Evolutionary conservation across 1,139 yeast species (phyloP).

Genomic region (Nematodospora anomalae): DNA sequence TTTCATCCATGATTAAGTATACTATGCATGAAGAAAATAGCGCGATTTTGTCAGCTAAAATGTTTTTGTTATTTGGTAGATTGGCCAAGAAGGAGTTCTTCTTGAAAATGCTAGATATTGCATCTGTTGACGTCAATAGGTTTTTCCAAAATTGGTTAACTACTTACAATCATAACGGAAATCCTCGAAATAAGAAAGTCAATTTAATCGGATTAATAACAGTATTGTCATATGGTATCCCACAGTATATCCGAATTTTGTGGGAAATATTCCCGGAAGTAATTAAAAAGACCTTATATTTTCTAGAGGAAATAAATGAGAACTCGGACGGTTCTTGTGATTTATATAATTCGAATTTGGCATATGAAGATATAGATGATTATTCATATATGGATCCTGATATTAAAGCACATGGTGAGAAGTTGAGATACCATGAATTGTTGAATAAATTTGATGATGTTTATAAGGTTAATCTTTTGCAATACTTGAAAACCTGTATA

Average conservation of each 20-base stretch:
- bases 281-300: conserved; percentile 54
- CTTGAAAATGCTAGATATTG: conserved; percentile 33
- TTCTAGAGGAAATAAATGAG: conserved; percentile 76
- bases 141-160: conserved; percentile 37
- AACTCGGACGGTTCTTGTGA: conserved; percentile 57
- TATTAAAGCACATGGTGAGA: conserved; percentile 58
- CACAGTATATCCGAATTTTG: conserved; percentile 19
- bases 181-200: conserved; percentile 66
- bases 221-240: conserved; percentile 28
- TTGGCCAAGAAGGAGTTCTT: conserved; percentile 41
- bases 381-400: conserved; percentile 46
- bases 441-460: conserved; percentile 56
- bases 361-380: conserved; percentile 54
- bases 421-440: conserved; percentile 49
- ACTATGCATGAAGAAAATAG: conserved; percentile 48
- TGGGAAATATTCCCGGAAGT: conserved; percentile 31
- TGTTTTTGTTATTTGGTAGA: conserved; percentile 55
- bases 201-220: conserved; percentile 61
- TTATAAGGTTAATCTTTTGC: conserved; percentile 47
- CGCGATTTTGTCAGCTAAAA: conserved; percentile 49
- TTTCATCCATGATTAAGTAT: conserved; percentile 46
- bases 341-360: conserved; percentile 58
- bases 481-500: conserved; percentile 24
- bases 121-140: conserved; percentile 24
- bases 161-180: conserved; percentile 53